Evolutionary conservation across 805 yeast species (phyloP).

Genomic region (Hanseniaspora hatyaiensis): DNA sequence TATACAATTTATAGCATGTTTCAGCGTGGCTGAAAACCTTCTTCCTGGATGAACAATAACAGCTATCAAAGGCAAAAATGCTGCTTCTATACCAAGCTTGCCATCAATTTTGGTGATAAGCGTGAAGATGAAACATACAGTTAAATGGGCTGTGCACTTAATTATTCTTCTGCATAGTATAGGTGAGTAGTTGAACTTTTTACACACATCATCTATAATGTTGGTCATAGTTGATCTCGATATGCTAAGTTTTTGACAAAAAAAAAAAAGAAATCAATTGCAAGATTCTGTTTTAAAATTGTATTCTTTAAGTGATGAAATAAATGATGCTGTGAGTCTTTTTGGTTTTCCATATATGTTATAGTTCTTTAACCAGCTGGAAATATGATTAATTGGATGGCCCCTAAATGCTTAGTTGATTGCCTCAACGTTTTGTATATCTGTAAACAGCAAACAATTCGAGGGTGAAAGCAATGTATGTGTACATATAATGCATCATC

Average conservation of each 20-base stretch:
- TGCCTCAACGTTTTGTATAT: too few relatives aligned
- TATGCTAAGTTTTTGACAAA: too few relatives aligned
- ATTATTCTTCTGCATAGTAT: constrained; percentile 31
- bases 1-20: constrained; percentile 32
- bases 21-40: constrained; percentile 38
- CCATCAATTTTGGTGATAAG: constrained; percentile 30
- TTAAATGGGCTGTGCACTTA: constrained; percentile 32
- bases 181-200: constrained; percentile 23
- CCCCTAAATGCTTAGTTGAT: too few relatives aligned
- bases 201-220: not conserved
- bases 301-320: not conserved
- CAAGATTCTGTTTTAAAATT: not conserved
- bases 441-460: too few relatives aligned
- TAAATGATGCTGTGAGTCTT: too few relatives aligned
- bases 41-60: constrained; percentile 43
- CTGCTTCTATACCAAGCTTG: constrained; percentile 33
- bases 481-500: too few relatives aligned
- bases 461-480: too few relatives aligned
- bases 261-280: not conserved
- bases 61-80: constrained; percentile 36
- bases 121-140: constrained; percentile 35
- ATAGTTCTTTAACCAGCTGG: too few relatives aligned
- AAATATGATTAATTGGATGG: too few relatives aligned
- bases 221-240: not conserved
- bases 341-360: too few relatives aligned